Base-by-base conservation (phyloP, 768 basidiomycete genomes). In the Pisolithus sp. region DNA sequence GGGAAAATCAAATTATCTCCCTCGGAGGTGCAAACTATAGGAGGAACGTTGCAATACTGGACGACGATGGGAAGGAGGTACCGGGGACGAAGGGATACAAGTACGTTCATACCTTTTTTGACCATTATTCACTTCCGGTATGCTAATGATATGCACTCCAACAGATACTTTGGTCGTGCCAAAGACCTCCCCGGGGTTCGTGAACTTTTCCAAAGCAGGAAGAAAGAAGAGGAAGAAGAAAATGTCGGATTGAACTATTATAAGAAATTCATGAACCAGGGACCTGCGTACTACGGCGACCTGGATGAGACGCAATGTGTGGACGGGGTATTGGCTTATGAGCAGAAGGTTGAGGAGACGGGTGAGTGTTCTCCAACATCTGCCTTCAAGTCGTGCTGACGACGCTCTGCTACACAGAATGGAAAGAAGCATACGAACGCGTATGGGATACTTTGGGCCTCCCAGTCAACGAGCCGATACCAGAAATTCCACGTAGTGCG, bases 71-170 rank as follows among this genome's bases (percentile, higher is more conserved):
- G 10, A 89, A 88, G 68, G 93, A 97, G 67, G 93, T 97, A 0
- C 94, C 93, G 0, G 93, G 93, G 2, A 96, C 93, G 8, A 87
- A 95, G 61, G 95, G 95, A 54, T 98, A 98, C 80, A 98, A 97
- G 93, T 93, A 56, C 49, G 83, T 70, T 17, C 26, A 30, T 1
- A 23, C 20, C 9, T n/a, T 3, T 39, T 17, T 20, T 8, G 30
- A 21, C 18, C n/a, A 24, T 24, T 48, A 20, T 13, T 10, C 23
- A 37, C 21, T 21, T 41, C 20, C 10, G 36, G 41, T n/a, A 8
- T 46, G 34, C 37, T 41, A 17, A 13, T 20, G 37, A 9, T 34
- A 49, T 2, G 23, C 7, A 13, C 23, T 1, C n/a, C 9, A 6
- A 9, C 54, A 95, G 93, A 65, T 98, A 97, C 69, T 98, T 99